Percentiles rank a stretch among this genome's conserved stretches.
phyloP scores from a whole-genome alignment of 106 monocot genomes.

The Narthecium ossifragum region DNA sequence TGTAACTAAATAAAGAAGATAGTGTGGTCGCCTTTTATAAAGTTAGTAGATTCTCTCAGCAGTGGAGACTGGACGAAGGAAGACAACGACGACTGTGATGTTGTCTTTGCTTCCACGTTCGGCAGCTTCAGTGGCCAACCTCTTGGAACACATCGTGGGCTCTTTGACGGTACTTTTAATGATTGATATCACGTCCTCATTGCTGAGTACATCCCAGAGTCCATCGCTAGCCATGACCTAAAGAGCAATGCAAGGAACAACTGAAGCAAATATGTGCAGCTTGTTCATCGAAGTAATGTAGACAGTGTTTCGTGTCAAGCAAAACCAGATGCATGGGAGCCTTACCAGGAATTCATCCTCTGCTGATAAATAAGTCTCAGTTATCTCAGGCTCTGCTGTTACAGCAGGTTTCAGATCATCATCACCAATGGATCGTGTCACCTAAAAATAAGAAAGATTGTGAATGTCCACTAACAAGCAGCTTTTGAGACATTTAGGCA shows the following conservation, averaged over 20 bases:
- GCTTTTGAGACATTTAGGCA: too few species aligned
- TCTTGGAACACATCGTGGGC: constrained; percentile 93
- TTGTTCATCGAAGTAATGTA: too few species aligned
- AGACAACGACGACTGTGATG: constrained; percentile 88
- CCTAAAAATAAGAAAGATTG: constrained; percentile 60
- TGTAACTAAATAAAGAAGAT: too few species aligned
- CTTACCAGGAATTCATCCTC: constrained; percentile 89
- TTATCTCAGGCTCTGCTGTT: constrained; percentile 88
- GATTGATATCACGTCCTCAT: constrained; percentile 86
- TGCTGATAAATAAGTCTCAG: constrained; percentile 53
- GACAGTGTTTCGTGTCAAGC: too few species aligned
- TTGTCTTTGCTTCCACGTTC: constrained; percentile 82
- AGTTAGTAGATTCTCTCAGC: constrained; percentile 86
- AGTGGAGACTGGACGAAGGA: constrained; percentile 89
- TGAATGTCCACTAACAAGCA: too few species aligned
- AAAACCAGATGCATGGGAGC: not conserved
- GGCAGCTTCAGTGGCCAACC: constrained; percentile 78
- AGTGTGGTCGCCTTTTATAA: not conserved
- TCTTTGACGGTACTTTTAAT: constrained; percentile 92
- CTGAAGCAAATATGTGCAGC: too few species aligned
- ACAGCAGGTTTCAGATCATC: constrained; percentile 98
- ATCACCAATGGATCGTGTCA: constrained; percentile 97
- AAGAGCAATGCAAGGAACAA: not conserved
- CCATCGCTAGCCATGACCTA: constrained; percentile 99
- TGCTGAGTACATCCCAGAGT: constrained; percentile 86